Percentiles rank a stretch among this genome's conserved stretches.
phyloP scores from a whole-genome alignment of 129 eudicot species.

The Escallonia herrerae region DNA sequence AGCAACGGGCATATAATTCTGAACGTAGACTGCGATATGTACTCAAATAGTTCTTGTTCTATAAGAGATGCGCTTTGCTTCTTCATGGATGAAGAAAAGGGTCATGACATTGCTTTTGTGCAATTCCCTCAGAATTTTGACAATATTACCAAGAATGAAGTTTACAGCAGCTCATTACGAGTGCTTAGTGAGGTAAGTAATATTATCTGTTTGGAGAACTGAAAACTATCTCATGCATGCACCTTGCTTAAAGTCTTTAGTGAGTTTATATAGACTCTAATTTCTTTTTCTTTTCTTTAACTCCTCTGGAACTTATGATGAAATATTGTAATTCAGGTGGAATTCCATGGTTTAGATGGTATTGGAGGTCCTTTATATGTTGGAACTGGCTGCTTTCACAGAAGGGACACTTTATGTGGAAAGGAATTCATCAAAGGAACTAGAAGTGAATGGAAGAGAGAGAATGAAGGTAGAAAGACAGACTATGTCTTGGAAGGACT shows the following conservation, averaged over 20 bases:
- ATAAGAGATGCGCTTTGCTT: conserved; percentile 84
- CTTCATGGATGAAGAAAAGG: conserved; percentile 74
- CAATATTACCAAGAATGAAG: conserved; percentile 64
- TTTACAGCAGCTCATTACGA: conserved; percentile 45
- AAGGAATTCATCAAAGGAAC: conserved; percentile 28
- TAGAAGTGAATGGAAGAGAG: conserved; percentile 33
- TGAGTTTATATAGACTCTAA: too few species aligned
- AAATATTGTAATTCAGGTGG: conserved; percentile 39
- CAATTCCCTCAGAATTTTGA: conserved; percentile 71
- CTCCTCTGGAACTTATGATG: neutral
- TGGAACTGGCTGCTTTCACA: conserved; percentile 87
- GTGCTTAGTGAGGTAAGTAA: conserved; percentile 40
- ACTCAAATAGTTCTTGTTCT: conserved; percentile 57
- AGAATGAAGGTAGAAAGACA: neutral
- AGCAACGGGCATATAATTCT: conserved; percentile 78
- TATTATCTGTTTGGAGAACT: neutral
- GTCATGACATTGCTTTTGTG: conserved; percentile 75
- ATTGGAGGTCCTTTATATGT: conserved; percentile 66
- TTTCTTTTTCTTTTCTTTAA: neutral
- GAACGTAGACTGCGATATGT: conserved; percentile 94
- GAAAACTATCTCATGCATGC: neutral
- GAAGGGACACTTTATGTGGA: conserved; percentile 61
- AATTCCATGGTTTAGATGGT: conserved; percentile 74
- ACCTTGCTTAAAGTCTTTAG: too few species aligned
- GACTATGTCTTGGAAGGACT: conserved; percentile 20